phyloP scores from a whole-genome alignment of 306 rosid genomes.

The Dalbergia cochinchinensis region DNA sequence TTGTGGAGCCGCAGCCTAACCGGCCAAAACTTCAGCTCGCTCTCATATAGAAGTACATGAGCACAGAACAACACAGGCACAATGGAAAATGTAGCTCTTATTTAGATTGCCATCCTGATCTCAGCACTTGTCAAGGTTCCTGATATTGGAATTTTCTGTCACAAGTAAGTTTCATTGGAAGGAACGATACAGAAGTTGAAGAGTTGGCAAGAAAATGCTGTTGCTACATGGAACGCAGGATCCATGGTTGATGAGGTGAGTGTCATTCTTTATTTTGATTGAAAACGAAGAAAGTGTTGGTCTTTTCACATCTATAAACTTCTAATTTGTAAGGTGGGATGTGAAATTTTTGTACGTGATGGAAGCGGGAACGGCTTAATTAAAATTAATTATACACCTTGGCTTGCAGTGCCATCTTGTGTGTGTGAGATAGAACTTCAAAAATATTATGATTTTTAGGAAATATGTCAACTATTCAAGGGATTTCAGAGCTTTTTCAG shows the following conservation, averaged over 20 bases:
- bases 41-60: slow-evolving; percentile 54
- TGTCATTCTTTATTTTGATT: neutral
- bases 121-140: slow-evolving; percentile 15
- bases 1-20: slow-evolving; percentile 96
- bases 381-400: too few relatives aligned
- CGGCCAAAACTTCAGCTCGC: slow-evolving; percentile 89
- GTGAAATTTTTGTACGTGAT: neutral
- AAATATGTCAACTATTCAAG: neutral
- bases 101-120: slow-evolving; percentile 19
- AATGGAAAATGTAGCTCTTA: slow-evolving; percentile 15
- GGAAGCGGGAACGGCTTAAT: neutral
- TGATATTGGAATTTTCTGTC: neutral
- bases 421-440: neutral
- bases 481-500: neutral
- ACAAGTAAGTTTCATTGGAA: slow-evolving; percentile 6
- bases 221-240: neutral
- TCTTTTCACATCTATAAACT: neutral
- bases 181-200: neutral
- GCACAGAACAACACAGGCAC: neutral
- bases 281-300: too few relatives aligned
- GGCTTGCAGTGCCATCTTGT: neutral
- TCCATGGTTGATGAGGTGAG: neutral
- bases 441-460: neutral
- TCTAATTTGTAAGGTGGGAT: neutral
- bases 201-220: neutral